Evolutionary conservation across 306 rosid genomes (phyloP).

Genomic region (Medicago lupulina): DNA sequence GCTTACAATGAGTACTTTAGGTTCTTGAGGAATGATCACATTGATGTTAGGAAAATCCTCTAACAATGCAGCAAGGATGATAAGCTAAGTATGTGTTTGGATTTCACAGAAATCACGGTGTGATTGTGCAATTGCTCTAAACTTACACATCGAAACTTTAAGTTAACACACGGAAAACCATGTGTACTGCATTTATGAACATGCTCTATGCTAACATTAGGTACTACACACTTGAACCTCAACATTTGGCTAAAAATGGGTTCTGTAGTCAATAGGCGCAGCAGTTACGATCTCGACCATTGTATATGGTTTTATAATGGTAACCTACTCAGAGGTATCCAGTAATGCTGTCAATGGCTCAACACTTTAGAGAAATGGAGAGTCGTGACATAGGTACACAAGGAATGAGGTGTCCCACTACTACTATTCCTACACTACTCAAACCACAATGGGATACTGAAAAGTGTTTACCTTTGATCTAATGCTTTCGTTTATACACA

Average conservation of each 20-base stretch:
- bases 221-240: neutral
- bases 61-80: slow-evolving; percentile 1
- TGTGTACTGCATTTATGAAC: neutral
- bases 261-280: neutral
- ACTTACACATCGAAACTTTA: neutral
- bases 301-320: neutral
- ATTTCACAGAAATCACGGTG: neutral
- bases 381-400: neutral
- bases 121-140: neutral
- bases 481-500: neutral
- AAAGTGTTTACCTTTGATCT: slow-evolving; percentile 1
- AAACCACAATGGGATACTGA: neutral
- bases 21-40: neutral
- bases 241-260: neutral
- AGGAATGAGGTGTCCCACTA: neutral
- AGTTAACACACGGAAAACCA: neutral
- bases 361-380: no score
- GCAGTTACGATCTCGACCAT: neutral
- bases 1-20: neutral
- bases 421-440: neutral
- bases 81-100: neutral
- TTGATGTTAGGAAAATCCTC: neutral
- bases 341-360: no score
- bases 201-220: neutral
- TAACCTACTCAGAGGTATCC: no score